Base-by-base conservation (phyloP, 306 rosid species). In the Castanea mollissima region DNA sequence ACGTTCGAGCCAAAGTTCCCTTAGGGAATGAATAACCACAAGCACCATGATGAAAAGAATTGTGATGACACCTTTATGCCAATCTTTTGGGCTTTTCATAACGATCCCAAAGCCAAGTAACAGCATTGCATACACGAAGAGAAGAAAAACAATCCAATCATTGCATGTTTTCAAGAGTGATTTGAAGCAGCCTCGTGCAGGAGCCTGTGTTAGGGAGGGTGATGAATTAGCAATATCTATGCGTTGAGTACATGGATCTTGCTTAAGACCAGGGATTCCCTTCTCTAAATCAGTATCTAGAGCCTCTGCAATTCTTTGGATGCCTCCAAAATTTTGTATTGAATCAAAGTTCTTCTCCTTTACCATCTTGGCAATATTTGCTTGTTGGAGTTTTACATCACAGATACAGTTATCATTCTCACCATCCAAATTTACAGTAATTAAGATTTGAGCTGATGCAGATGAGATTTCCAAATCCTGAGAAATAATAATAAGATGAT, bases 91-190 rank as follows among this genome's bases (percentile, higher is more conserved):
- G 69, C 77, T 15, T 77, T 60, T 6, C 38, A 15, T 62, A 8
- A 38, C 32, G 69, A 77, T 73, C 2, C 85, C 85, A 4, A 72
- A 82, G 13, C 34, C 74, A 44, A 19, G 19, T n/a, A 57, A 63
- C 52, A 82, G 54, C 29, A 3, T 2, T 2, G 63, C 71, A 2
- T 54, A 60, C 20, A 77, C 1, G 7, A 55, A 6, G 10, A 82
- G 85, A 65, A 77, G 78, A 5, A 77, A 1, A 32, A 82, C 2
- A 10, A 69, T 64, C 55, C 0, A 35, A 23, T 73, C 34, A 18
- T 54, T 71, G 75, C 55, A 32, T 41, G 74, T 54, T 23, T 27
- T 19, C 8, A 25, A 1, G 19, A 82, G 70, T 27, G 56, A 4
- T 6, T 29, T 46, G 6, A 72, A 54, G 78, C 77, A 72, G 75